Evolutionary conservation across 805 yeast genomes (phyloP), one percentile per base, ranked within the genome.

Genomic region (Myxozyma geophila): DNA sequence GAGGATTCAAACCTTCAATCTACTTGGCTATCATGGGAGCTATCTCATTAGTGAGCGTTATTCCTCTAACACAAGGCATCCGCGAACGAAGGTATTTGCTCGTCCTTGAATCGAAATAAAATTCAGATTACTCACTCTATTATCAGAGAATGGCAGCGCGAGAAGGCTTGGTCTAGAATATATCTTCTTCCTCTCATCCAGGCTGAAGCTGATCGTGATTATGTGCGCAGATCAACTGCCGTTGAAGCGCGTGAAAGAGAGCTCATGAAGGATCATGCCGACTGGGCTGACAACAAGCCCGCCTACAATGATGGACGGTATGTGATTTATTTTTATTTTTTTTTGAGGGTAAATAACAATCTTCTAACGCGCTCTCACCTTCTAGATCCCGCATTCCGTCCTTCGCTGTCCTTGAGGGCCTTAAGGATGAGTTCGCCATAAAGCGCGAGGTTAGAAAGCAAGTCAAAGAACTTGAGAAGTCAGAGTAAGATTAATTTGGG

Each of bases 171-270:
- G 92, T 82, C 92, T 8, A 82, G 96, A 70, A 84, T 89, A 72
- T 79, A 87, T 74, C 75, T 90, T 53, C 81, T 85, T 71, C 96
- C 96, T 1, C 79, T 88, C 68, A 81, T 90, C 59, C 83, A 86
- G 70, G 96, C 96, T 48, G 96, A 90, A 77, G 86, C 85, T 70
- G 96, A 90, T 75, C 82, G 96, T 74, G 89, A 88, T 71, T 74
- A 82, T 48, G 90, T 89, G 48, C 84, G 96, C 78, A 82, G 96
- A 72, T 82, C 83, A 66, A 79, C 78, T 69, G 83, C 89, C 60
- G 85, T 87, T 73, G 79, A 84, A 75, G 83, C 82, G 71, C 82
- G 90, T 78, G 96, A 89, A 79, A 85, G 83, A 64, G 85, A 83
- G 73, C 80, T 86, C 70, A 85, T 86, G 88, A 78, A 81, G 74